These are phyloP conservation scores for Candida germanica DNA, from an alignment of 805 yeast species.

Conservation along the genomic window DNA sequence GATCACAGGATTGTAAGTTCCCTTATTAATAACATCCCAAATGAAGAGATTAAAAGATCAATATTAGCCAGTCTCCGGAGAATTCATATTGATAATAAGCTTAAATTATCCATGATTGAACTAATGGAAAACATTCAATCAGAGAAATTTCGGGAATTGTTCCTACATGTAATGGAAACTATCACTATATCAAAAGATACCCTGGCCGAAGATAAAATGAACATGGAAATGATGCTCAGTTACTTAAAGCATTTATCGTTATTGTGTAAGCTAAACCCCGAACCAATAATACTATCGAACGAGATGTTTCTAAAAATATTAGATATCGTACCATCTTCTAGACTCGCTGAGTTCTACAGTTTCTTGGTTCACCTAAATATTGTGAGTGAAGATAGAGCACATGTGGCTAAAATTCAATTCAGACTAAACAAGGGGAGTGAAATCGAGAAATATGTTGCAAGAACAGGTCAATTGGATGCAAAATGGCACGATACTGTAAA, in stretches of 20 bases:
- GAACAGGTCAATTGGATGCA: constrained; percentile 36
- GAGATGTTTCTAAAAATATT: constrained; percentile 17
- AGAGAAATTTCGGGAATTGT: constrained; percentile 15
- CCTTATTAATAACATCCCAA: constrained; percentile 19
- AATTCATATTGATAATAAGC: constrained; percentile 5
- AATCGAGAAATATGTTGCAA: constrained; percentile 28
- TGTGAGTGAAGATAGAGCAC: constrained; percentile 19
- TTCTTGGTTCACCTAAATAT: constrained; percentile 32
- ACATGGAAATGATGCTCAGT: constrained; percentile 19
- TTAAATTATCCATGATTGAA: constrained; percentile 24
- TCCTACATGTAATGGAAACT: constrained; percentile 12
- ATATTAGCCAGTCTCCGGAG: constrained; percentile 11
- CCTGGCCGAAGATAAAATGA: constrained; percentile 13
- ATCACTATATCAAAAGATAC: constrained; percentile 14
- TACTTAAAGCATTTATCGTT: constrained; percentile 26
- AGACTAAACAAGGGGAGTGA: constrained; percentile 26
- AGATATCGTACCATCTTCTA: constrained; percentile 15
- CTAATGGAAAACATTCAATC: constrained; percentile 24
- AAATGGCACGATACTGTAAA: constrained; percentile 35
- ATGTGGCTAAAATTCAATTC: constrained; percentile 18
- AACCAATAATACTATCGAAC: constrained; percentile 18
- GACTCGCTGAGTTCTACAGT: constrained; percentile 24
- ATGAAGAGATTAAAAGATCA: constrained; percentile 16
- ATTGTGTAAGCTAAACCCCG: constrained; percentile 20
- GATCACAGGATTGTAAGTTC: constrained; percentile 23